Percentiles rank a stretch among this genome's conserved stretches.
Evolutionary conservation across 129 eudicot species (phyloP).

Genomic region (Oenanthe sinensis): DNA sequence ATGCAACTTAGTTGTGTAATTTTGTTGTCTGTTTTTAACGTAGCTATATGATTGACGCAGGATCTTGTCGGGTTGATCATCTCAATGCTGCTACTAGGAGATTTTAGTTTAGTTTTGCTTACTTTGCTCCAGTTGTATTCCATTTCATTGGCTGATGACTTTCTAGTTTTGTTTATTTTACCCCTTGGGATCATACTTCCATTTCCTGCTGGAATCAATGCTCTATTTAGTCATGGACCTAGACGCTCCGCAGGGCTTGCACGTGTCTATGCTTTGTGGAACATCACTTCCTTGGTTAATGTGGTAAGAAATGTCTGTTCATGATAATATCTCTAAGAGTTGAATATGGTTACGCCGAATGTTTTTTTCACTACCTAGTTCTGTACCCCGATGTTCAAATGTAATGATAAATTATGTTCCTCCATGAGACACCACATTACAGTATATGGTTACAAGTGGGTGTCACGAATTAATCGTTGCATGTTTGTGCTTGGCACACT

Average conservation of each 20-base stretch:
- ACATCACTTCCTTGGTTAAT: constrained; percentile 74
- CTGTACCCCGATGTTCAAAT: not conserved
- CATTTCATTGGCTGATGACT: constrained; percentile 60
- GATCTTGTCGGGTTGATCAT: constrained; percentile 99
- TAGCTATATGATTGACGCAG: constrained; percentile 33
- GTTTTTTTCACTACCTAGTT: not conserved
- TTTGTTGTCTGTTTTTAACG: not conserved
- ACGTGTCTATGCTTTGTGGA: constrained; percentile 97
- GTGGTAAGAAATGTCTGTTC: constrained; percentile 48
- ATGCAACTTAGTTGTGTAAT: not conserved
- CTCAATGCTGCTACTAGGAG: constrained; percentile 87
- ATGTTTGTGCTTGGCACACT: not conserved
- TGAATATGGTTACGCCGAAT: not conserved
- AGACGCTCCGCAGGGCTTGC: constrained; percentile 96
- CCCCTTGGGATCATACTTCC: constrained; percentile 96
- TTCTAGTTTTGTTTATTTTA: constrained; percentile 65
- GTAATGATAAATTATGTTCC: not conserved
- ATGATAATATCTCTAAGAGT: not conserved
- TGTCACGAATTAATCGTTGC: not conserved
- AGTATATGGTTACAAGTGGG: not conserved
- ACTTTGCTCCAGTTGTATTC: constrained; percentile 96
- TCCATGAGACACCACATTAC: not conserved
- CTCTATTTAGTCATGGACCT: constrained; percentile 96
- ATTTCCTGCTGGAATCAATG: constrained; percentile 96
- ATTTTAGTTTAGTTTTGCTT: constrained; percentile 90